Conservation (phyloP, 1,139 yeast genomes). For the Oligophagozyma castellii region DNA sequence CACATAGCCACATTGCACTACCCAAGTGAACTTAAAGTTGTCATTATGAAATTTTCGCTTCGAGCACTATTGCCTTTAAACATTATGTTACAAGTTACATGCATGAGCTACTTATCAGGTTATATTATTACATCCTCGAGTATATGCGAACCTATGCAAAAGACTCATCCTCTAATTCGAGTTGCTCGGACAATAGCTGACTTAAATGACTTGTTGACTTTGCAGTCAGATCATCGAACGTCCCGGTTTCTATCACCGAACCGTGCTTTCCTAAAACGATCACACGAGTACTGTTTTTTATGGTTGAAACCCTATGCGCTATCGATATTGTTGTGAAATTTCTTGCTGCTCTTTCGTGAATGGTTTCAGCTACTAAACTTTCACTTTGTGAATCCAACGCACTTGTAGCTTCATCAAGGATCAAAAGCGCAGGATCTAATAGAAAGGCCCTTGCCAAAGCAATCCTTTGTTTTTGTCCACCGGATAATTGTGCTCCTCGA, state of each 20-base stretch:
- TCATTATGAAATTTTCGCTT: no score
- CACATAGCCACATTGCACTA: no score
- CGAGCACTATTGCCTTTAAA: no score
- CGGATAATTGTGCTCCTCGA: conserved; percentile 65
- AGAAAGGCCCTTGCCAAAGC: conserved; percentile 75
- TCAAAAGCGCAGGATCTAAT: conserved; percentile 50
- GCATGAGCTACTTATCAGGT: no score
- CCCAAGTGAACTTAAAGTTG: no score
- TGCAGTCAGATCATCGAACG: conserved; percentile 43
- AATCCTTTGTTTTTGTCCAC: conserved; percentile 85
- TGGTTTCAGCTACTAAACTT: conserved; percentile 46
- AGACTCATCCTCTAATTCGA: neutral
- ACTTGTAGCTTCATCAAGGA: conserved; percentile 70
- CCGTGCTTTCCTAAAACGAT: conserved; percentile 65
- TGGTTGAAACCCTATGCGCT: conserved; percentile 83
- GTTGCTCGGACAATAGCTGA: conserved; percentile 6
- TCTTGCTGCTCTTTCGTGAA: conserved; percentile 48
- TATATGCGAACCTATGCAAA: no score
- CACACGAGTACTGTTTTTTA: conserved; percentile 56
- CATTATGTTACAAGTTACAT: no score
- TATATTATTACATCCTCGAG: no score
- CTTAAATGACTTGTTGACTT: conserved; percentile 45
- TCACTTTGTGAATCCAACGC: conserved; percentile 70
- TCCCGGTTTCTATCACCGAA: conserved; percentile 63
- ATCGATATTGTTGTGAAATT: conserved; percentile 80